phyloP scores from a whole-genome alignment of 768 basidiomycete species.

The Leucocoprinus sp. region DNA sequence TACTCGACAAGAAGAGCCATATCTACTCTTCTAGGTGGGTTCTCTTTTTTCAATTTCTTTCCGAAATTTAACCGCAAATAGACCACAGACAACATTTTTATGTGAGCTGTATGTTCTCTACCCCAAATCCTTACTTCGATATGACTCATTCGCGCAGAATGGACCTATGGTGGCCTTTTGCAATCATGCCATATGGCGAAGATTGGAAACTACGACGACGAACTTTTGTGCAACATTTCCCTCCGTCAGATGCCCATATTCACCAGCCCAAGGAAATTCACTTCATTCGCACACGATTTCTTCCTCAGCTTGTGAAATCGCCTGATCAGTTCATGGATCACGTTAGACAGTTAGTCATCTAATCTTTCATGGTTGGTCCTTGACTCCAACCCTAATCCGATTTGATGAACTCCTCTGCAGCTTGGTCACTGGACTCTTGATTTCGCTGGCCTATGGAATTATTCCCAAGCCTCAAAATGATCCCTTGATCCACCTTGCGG shows the following conservation, averaged over 20 bases:
- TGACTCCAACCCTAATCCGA: neutral
- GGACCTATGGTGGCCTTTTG: constrained; percentile 33
- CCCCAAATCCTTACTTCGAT: neutral
- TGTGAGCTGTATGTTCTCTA: constrained; percentile 17
- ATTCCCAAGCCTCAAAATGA: constrained; percentile 30
- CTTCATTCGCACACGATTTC: constrained; percentile 8
- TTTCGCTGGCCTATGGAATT: constrained; percentile 41
- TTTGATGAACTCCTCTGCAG: constrained; percentile 16
- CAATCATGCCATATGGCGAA: constrained; percentile 31
- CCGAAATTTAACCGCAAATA: constrained; percentile 2
- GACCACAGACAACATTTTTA: constrained; percentile 22
- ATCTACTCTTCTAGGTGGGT: constrained; percentile 34
- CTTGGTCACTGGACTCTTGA: constrained; percentile 30
- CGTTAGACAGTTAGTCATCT: constrained; percentile 26
- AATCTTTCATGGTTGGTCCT: neutral
- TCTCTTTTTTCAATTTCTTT: neutral
- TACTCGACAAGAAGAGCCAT: constrained; percentile 32
- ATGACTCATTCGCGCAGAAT: constrained; percentile 21
- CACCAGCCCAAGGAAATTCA: constrained; percentile 22
- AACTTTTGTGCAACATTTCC: constrained; percentile 33
- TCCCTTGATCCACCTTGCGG: constrained; percentile 34
- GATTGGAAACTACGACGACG: constrained; percentile 33
- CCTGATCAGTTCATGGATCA: constrained; percentile 31
- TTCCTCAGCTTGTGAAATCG: constrained; percentile 9
- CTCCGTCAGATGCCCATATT: constrained; percentile 20